Evolutionary conservation across 345 rosid species (phyloP).

Genomic region (Pistacia vera): DNA sequence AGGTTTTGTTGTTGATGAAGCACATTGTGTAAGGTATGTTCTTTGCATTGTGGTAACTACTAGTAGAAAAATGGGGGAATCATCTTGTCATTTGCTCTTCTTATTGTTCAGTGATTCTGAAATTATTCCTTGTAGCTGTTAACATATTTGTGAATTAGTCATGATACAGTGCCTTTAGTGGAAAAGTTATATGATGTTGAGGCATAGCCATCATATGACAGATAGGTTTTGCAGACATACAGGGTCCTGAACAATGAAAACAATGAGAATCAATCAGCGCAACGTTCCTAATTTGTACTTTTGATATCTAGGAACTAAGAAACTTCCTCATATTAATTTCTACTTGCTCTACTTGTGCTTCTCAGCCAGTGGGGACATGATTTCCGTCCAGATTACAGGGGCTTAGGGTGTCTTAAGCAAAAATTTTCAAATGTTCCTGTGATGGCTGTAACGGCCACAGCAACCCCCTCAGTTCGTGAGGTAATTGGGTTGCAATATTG

Average conservation of each 20-base stretch:
- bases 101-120: not conserved
- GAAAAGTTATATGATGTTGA: not conserved
- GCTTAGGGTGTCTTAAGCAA: conserved; percentile 80
- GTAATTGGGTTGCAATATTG: conserved; percentile 30
- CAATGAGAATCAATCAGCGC: not conserved
- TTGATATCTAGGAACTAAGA: not conserved
- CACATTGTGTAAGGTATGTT: conserved; percentile 86
- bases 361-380: conserved; percentile 99
- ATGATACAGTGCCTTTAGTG: not conserved
- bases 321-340: conserved; percentile 15
- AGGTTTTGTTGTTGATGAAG: conserved; percentile 92
- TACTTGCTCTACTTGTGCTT: conserved; percentile 17
- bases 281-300: not conserved
- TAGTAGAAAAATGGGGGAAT: not conserved
- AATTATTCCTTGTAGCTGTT: not conserved
- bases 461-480: conserved; percentile 74
- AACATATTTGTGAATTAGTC: not conserved
- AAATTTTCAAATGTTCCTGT: conserved; percentile 69
- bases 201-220: not conserved
- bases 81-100: not conserved
- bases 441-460: conserved; percentile 92
- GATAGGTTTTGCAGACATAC: not conserved
- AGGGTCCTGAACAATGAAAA: not conserved
- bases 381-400: conserved; percentile 93
- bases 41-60: not conserved